phyloP scores from a whole-genome alignment of 768 basidiomycete genomes.

The Calocera viscosa region DNA sequence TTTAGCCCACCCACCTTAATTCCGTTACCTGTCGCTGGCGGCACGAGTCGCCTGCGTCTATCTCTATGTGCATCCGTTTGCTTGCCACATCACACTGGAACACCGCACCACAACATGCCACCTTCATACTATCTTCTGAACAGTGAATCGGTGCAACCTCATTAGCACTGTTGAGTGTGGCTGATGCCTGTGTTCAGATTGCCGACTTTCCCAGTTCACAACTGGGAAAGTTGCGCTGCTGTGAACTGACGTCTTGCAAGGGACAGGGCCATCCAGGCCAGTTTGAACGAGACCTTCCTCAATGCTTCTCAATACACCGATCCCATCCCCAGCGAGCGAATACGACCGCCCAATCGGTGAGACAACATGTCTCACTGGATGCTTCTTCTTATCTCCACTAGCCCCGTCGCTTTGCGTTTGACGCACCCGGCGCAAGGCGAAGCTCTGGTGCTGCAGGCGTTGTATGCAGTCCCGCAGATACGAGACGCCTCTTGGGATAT shows the following conservation, averaged over 20 bases:
- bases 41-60: too few species aligned
- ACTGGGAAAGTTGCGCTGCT: background rate
- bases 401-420: background rate
- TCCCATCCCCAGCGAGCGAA: background rate
- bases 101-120: background rate
- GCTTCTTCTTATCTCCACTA: background rate
- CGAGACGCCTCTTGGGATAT: background rate
- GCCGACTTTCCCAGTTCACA: too few species aligned
- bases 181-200: background rate
- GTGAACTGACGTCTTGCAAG: background rate
- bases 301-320: background rate
- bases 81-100: too few species aligned
- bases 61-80: too few species aligned
- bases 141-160: background rate
- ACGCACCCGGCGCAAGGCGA: background rate
- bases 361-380: background rate
- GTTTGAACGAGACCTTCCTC: background rate
- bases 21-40: too few species aligned
- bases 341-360: background rate
- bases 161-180: background rate
- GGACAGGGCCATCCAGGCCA: background rate
- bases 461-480: background rate
- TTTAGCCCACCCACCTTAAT: too few species aligned
- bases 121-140: background rate
- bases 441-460: background rate